Percentiles rank a stretch among this genome's conserved stretches.
These are phyloP conservation scores for Boletellus dicymbophilus DNA, from an alignment of 1,284 basidiomycete genomes.

Conservation along the genomic window DNA sequence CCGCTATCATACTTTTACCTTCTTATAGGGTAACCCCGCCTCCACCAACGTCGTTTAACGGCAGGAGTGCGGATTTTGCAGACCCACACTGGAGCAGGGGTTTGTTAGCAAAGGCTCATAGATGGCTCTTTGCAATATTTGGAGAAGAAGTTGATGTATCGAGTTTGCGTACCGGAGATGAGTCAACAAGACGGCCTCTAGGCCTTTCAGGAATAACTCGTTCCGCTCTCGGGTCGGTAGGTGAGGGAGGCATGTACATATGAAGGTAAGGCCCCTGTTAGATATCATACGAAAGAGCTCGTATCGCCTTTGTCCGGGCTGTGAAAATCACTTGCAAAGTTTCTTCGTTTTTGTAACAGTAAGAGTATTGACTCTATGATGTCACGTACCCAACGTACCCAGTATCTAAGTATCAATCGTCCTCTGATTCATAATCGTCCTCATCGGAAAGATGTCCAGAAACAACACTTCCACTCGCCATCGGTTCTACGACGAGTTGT, in stretches of 20 bases:
- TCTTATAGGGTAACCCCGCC: conserved; percentile 44
- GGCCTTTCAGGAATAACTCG: conserved; percentile 1
- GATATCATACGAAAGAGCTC: no score
- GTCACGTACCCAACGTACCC: no score
- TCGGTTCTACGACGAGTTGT: conserved; percentile 72
- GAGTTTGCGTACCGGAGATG: conserved; percentile 7
- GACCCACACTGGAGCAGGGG: conserved; percentile 39
- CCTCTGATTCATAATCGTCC: conserved; percentile 65
- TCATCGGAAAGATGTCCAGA: conserved; percentile 38
- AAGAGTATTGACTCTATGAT: no score
- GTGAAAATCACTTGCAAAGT: no score
- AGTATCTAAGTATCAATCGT: conserved; percentile 37
- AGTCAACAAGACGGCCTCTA: neutral
- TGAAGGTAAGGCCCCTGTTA: conserved; percentile 25
- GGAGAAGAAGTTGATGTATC: conserved; percentile 19
- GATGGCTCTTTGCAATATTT: conserved; percentile 35
- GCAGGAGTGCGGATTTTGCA: conserved; percentile 32
- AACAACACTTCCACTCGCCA: conserved; percentile 21
- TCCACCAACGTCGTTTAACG: conserved; percentile 39
- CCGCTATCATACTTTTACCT: conserved; percentile 49
- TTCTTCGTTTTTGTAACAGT: no score
- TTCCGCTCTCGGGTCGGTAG: conserved; percentile 32
- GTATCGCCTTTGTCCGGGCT: no score
- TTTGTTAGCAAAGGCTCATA: conserved; percentile 39
- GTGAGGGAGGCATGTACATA: conserved; percentile 63